Base-by-base conservation (phyloP, 179 eudicot species). In the Camellia oleifera region DNA sequence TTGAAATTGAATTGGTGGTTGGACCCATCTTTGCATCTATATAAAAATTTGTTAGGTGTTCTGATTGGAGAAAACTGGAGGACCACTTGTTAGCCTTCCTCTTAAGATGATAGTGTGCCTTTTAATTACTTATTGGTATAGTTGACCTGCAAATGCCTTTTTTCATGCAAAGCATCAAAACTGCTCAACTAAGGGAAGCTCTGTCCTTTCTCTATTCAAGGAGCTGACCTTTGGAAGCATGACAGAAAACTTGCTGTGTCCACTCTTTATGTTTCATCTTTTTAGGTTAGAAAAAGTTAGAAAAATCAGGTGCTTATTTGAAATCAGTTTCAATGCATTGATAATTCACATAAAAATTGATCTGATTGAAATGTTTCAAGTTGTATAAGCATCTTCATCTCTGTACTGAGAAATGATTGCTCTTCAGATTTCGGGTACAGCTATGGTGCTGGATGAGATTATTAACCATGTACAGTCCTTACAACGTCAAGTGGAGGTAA, bases 401-500 rank as follows among this genome's bases (percentile, higher is more conserved):
- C 8, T 32, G n/a, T 53, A 67, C 44, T 73, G 17, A 67, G 56
- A 56, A 44, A 53, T 54, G 4, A 74, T 23, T n/a, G 64, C 42
- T 81, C 26, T 88, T 84, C 94, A 96, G 99, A 92, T 96, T 83
- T 89, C 96, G 40, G 99, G 99, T 78, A 94, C 99, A 65, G 97
- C 98, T 44, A 85, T 90, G 88, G 99, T 96, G 86, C 87, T 96
- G 80, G 99, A 96, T 86, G 98, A 96, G 81, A 96, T 96, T 68
- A 96, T 96, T 77, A 96, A 90, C 83, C 98, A 96, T 79, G 99
- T 96, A 60, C 99, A 94, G 77, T 88, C 91, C 63, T 84, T 96
- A 88, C 99, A 96, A 83, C 94, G 89, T 45, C 98, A 96, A 91
- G 99, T 96, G 72, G 99, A 96, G 98, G 99, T 94, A 72, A 83